Conservation (phyloP, 768 basidiomycete species). For the Termitomyces sp. region DNA sequence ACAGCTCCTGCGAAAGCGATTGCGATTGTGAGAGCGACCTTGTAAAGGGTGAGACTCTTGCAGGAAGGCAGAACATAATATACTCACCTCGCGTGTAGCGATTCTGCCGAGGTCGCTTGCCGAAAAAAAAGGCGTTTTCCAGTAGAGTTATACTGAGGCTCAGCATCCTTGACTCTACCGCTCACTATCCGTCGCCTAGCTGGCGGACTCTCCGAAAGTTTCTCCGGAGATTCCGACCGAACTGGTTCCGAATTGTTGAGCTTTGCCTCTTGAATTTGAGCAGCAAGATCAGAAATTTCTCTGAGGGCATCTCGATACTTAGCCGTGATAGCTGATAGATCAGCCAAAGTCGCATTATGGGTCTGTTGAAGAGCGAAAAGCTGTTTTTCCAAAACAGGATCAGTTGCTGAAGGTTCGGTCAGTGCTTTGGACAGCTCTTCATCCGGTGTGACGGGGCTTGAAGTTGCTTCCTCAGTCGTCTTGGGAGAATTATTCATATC, state of each 20-base stretch:
- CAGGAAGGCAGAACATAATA: slow-evolving; percentile 7
- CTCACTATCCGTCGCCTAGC: slow-evolving; percentile 50
- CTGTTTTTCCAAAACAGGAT: slow-evolving; percentile 50
- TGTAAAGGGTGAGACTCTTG: slow-evolving; percentile 9
- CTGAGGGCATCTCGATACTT: slow-evolving; percentile 88
- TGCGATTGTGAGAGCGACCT: slow-evolving; percentile 92
- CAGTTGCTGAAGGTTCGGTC: slow-evolving; percentile 24
- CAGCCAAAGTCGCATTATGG: slow-evolving; percentile 73
- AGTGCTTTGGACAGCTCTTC: slow-evolving; percentile 21
- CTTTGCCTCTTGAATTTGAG: slow-evolving; percentile 86
- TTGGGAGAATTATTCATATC: slow-evolving; percentile 26
- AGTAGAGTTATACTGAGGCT: slow-evolving; percentile 40
- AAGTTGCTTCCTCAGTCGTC: slow-evolving; percentile 10
- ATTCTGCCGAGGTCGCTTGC: slow-evolving; percentile 82
- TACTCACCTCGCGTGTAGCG: slow-evolving; percentile 78
- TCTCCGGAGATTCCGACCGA: slow-evolving; percentile 41
- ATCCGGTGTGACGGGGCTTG: slow-evolving; percentile 19
- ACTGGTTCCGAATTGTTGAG: slow-evolving; percentile 44
- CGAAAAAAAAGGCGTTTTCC: slow-evolving; percentile 79
- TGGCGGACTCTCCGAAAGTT: slow-evolving; percentile 29
- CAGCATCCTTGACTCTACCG: slow-evolving; percentile 43
- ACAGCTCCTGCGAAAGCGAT: slow-evolving; percentile 97
- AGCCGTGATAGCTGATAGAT: slow-evolving; percentile 68
- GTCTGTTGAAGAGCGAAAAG: slow-evolving; percentile 74
- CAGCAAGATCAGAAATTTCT: slow-evolving; percentile 89